phyloP scores from a whole-genome alignment of 495 filamentous ascomycete species.

The Xylaria sp. region DNA sequence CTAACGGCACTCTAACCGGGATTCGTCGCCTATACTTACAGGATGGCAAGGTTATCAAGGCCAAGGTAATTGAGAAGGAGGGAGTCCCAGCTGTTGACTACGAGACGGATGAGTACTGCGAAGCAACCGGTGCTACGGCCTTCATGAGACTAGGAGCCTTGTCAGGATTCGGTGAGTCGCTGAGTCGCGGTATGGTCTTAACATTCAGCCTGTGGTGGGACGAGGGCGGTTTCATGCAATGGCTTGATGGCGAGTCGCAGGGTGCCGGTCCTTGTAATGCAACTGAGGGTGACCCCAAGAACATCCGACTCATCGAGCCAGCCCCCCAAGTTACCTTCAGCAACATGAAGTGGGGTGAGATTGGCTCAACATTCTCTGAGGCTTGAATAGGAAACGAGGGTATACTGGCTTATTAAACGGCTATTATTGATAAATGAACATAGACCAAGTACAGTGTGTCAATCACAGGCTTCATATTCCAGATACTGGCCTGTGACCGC shows the following conservation, averaged over 20 bases:
- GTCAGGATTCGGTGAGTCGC: slow-evolving; percentile 61
- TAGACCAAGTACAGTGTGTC: background rate
- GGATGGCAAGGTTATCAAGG: slow-evolving; percentile 60
- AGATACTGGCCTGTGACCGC: background rate
- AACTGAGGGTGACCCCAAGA: slow-evolving; percentile 55
- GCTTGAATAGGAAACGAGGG: background rate
- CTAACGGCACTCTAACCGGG: slow-evolving; percentile 58
- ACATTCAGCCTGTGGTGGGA: slow-evolving; percentile 71
- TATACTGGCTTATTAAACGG: background rate
- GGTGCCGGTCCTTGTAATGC: slow-evolving; percentile 66
- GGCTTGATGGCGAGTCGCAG: slow-evolving; percentile 62
- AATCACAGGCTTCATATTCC: background rate
- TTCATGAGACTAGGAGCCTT: slow-evolving; percentile 65
- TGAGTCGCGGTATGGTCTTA: slow-evolving; percentile 70
- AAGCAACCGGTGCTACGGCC: slow-evolving; percentile 56
- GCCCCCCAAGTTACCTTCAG: slow-evolving; percentile 64
- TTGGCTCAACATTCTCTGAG: slow-evolving; percentile 60
- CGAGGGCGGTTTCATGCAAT: slow-evolving; percentile 64
- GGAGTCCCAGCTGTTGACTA: slow-evolving; percentile 56
- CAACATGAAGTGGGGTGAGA: slow-evolving; percentile 70
- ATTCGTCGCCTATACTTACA: slow-evolving; percentile 70
- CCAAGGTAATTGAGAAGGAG: slow-evolving; percentile 48
- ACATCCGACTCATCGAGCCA: slow-evolving; percentile 54
- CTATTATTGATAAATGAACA: background rate
- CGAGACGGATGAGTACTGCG: slow-evolving; percentile 66